These are phyloP conservation scores for Fraxinus nigra DNA, from an alignment of 305 asterid genomes.

Conservation along the genomic window DNA sequence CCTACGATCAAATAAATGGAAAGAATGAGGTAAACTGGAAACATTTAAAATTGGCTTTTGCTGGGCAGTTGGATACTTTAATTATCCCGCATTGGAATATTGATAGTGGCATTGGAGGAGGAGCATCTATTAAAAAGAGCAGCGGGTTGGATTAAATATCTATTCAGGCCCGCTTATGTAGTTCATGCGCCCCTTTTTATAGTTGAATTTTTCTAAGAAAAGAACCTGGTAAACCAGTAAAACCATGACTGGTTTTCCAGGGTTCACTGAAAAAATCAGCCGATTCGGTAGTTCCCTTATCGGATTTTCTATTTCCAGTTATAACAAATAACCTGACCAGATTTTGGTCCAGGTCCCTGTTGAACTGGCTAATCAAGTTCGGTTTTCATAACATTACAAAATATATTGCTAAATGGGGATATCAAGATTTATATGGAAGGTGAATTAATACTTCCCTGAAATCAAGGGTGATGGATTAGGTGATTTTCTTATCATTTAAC, in stretches of 20 bases:
- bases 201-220: not conserved
- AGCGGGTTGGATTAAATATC: not conserved
- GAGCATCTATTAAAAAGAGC: not conserved
- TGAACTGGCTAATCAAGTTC: not conserved
- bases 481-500: not conserved
- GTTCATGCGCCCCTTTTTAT: not conserved
- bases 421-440: constrained; percentile 2
- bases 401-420: not conserved
- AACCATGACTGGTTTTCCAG: not conserved
- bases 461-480: constrained; percentile 6
- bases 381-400: not conserved
- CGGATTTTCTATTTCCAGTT: not conserved
- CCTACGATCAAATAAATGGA: not conserved
- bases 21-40: not conserved
- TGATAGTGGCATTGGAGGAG: not conserved
- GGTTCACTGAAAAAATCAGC: not conserved
- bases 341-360: not conserved
- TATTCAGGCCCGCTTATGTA: not conserved
- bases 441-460: not conserved
- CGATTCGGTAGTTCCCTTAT: not conserved
- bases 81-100: not conserved
- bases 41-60: not conserved
- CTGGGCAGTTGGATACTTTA: not conserved
- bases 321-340: not conserved
- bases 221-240: not conserved